Conservation (phyloP, 108 stramenopile genomes). For the Nannochloropsis granulata region DNA sequence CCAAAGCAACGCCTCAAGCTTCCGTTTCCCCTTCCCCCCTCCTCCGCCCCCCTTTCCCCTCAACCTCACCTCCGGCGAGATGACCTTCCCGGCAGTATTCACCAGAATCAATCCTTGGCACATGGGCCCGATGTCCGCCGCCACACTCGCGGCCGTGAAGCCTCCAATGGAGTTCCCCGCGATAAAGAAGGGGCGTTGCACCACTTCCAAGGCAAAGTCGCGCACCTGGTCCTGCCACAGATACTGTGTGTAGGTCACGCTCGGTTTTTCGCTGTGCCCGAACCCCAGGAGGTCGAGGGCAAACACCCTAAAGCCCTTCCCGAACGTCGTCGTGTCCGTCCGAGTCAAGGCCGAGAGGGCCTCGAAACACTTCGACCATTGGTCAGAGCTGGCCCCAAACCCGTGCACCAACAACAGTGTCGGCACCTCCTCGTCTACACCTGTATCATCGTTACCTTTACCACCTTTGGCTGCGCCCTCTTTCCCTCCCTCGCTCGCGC, state of each 20-base stretch:
- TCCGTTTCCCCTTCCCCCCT: background rate
- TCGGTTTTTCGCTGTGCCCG: conserved; percentile 30
- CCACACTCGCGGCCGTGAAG: conserved; percentile 26
- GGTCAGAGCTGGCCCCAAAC: conserved; percentile 30
- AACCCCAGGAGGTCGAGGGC: conserved; percentile 35
- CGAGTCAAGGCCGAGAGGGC: background rate
- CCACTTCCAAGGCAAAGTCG: conserved; percentile 18
- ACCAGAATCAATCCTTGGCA: conserved; percentile 25
- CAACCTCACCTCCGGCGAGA: background rate
- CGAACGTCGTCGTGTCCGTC: background rate
- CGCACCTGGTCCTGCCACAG: conserved; percentile 28
- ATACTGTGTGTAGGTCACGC: conserved; percentile 30
- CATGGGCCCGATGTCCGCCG: conserved; percentile 18
- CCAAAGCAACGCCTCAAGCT: background rate
- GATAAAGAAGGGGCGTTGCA: conserved; percentile 23
- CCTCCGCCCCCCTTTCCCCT: background rate
- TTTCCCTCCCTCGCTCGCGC: background rate
- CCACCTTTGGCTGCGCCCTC: too few relatives aligned
- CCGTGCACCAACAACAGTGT: conserved; percentile 29
- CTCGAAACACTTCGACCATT: conserved; percentile 20
- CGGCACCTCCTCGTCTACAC: conserved; percentile 10
- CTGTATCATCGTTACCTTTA: background rate
- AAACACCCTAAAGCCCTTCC: background rate
- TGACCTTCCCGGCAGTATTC: conserved; percentile 24
- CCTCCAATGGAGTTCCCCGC: conserved; percentile 41